Evolutionary conservation across 139 green algal species (phyloP).

Genomic region (Zygnema circumcarinatum): DNA sequence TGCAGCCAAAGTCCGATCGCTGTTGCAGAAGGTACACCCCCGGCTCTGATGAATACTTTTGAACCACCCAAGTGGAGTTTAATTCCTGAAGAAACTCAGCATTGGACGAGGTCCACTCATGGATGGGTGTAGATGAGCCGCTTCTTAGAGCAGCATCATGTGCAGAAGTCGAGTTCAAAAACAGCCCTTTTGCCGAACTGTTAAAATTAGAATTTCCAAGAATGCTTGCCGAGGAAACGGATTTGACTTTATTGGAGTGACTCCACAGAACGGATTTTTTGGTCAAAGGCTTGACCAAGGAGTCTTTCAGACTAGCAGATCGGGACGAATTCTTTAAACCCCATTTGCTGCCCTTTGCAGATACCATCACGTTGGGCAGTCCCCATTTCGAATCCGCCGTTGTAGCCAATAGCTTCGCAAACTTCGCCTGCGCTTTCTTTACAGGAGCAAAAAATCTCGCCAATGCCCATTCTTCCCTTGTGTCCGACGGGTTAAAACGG

Average conservation of each 20-base stretch:
- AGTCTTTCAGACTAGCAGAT: too few species aligned
- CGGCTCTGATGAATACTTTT: not conserved
- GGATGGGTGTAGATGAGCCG: too few species aligned
- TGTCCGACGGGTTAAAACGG: not conserved
- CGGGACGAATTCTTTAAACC: not conserved
- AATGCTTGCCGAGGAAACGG: too few species aligned
- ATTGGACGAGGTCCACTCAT: not conserved
- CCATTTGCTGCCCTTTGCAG: not conserved
- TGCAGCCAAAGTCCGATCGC: constrained; percentile 3
- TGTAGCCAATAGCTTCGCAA: not conserved
- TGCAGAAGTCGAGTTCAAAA: too few species aligned
- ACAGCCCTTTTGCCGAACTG: too few species aligned
- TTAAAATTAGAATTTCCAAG: too few species aligned
- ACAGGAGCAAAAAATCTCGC: not conserved
- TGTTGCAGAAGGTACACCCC: constrained; percentile 39
- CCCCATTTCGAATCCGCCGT: not conserved
- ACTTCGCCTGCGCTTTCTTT: not conserved
- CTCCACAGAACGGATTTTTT: too few species aligned
- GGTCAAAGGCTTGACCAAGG: too few species aligned
- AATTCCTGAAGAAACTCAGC: not conserved
- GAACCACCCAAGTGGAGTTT: constrained; percentile 5
- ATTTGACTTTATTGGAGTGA: too few species aligned
- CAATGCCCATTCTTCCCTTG: not conserved
- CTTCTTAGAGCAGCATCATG: too few species aligned
- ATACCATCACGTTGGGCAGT: too few species aligned